These are phyloP conservation scores for Hirsutella thompsonii DNA, from an alignment of 2,329 filamentous ascomycete species.

Conservation along the genomic window DNA sequence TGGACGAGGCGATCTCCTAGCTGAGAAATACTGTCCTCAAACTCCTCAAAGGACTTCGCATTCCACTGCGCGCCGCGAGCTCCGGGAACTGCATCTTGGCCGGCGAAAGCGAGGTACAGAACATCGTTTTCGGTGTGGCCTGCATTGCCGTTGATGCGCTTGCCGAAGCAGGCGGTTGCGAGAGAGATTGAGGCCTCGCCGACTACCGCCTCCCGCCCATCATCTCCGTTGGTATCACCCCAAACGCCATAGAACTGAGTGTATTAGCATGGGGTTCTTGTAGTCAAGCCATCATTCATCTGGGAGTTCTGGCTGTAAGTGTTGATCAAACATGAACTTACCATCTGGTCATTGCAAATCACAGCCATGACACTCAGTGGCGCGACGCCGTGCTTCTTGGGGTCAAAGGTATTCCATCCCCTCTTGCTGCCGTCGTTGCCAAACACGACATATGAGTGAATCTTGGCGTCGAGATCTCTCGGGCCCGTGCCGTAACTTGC, in stretches of 20 bases:
- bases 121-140: conserved; percentile 46
- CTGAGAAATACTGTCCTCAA: conserved; percentile 36
- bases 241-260: conserved; percentile 43
- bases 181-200: conserved; percentile 46
- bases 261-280: neutral
- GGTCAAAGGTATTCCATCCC: conserved; percentile 25
- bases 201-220: conserved; percentile 30
- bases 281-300: neutral
- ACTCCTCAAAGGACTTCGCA: conserved; percentile 31
- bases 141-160: conserved; percentile 36
- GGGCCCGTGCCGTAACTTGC: conserved; percentile 20
- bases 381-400: conserved; percentile 27
- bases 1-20: conserved; percentile 39
- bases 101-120: conserved; percentile 48
- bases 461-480: conserved; percentile 34
- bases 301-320: neutral
- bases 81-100: conserved; percentile 42
- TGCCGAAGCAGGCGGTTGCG: conserved; percentile 43
- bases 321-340: no score
- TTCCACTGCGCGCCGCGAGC: conserved; percentile 37
- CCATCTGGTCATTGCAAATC: conserved; percentile 35
- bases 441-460: conserved; percentile 40
- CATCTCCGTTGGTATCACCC: conserved; percentile 48
- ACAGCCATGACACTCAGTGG: conserved; percentile 42
- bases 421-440: conserved; percentile 28